phyloP scores from a whole-genome alignment of 495 filamentous ascomycete genomes.

The Xylaria intraflava region DNA sequence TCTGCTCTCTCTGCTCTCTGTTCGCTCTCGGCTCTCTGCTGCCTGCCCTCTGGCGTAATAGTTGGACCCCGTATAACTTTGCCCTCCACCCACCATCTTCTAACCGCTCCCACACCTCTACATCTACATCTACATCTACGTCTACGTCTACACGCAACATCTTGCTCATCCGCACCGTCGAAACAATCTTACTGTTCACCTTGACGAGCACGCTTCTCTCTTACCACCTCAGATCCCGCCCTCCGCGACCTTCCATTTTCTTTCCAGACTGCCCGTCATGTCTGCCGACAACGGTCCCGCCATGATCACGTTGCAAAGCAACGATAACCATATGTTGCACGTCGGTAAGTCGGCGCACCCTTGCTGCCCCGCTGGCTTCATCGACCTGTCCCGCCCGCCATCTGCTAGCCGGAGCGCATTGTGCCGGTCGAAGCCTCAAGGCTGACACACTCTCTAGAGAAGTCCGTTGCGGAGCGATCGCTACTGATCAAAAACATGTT shows the following conservation, averaged over 20 bases:
- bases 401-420: not conserved
- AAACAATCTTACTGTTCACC: too few species aligned
- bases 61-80: too few species aligned
- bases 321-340: conserved; percentile 24
- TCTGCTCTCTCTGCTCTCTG: too few species aligned
- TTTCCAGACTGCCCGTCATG: conserved; percentile 1
- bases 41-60: too few species aligned
- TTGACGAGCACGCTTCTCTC: not conserved
- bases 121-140: too few species aligned
- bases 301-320: conserved; percentile 14
- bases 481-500: conserved; percentile 97
- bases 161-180: too few species aligned
- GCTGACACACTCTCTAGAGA: conserved; percentile 48
- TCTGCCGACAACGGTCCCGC: not conserved
- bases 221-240: not conserved
- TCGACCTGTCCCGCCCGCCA: not conserved
- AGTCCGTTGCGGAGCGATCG: conserved; percentile 80
- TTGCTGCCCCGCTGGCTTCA: not conserved
- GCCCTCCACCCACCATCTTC: too few species aligned
- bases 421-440: not conserved
- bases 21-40: too few species aligned
- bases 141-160: too few species aligned
- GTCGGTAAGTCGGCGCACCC: conserved; percentile 25
- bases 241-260: not conserved
- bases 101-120: too few species aligned